Evolutionary conservation across 192 early-diverging fungal genomes (phyloP).

Genomic region (Thamnidium elegans): DNA sequence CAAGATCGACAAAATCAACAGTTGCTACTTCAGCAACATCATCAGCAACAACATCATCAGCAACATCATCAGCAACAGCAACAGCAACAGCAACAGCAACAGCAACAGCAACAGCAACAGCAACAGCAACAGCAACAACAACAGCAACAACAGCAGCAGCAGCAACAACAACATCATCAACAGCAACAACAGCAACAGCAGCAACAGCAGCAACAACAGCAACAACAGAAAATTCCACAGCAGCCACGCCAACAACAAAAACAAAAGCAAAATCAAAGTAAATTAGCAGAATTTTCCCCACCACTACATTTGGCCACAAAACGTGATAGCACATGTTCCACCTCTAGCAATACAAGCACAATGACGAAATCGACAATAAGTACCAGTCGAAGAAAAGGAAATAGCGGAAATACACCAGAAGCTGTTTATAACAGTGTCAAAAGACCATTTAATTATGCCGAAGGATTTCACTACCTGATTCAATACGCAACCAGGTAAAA

Average conservation of each 20-base stretch:
- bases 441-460: constrained; percentile 87
- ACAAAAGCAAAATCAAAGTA: too few relatives aligned
- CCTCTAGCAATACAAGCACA: background rate
- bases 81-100: background rate
- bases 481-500: constrained; percentile 69
- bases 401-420: constrained; percentile 45
- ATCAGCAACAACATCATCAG: background rate
- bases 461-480: constrained; percentile 91
- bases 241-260: background rate
- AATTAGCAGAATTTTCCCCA: background rate
- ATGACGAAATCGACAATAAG: background rate
- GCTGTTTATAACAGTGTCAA: constrained; percentile 79
- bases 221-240: background rate
- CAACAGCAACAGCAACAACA: background rate
- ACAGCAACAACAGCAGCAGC: background rate
- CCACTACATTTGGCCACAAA: background rate
- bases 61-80: background rate
- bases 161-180: background rate
- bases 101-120: background rate
- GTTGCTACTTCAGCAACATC: background rate
- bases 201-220: background rate
- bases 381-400: constrained; percentile 18
- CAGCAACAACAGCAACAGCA: background rate
- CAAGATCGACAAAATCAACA: background rate
- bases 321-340: background rate